Evolutionary conservation across 352 stramenopile species (phyloP).

Genomic region (Phytophthora macrochlamydospora): DNA sequence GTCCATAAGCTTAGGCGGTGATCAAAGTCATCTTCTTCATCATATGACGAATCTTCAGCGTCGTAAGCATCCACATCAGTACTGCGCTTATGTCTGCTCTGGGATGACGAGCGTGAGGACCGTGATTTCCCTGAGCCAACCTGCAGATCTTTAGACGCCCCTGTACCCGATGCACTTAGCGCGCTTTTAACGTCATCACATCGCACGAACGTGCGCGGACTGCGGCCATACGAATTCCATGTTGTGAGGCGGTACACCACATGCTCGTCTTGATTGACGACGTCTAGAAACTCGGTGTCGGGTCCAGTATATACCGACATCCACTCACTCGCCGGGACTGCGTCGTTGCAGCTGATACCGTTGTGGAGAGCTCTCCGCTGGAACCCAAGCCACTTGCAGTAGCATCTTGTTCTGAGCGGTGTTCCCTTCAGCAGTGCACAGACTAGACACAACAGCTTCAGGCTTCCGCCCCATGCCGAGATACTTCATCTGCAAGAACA

Average conservation of each 20-base stretch:
- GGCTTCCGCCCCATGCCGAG: conserved; percentile 78
- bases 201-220: conserved; percentile 58
- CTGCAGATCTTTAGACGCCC: conserved; percentile 10
- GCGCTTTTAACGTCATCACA: conserved; percentile 38
- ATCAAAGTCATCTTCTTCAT: conserved; percentile 17
- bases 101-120: conserved; percentile 31
- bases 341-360: conserved; percentile 78
- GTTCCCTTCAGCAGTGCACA: conserved; percentile 37
- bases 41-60: background rate
- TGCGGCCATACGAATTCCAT: conserved; percentile 86
- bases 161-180: conserved; percentile 13
- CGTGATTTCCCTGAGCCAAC: conserved; percentile 27
- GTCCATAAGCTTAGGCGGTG: conserved; percentile 37
- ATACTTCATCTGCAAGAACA: conserved; percentile 88
- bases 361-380: conserved; percentile 49
- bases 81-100: conserved; percentile 20
- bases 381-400: conserved; percentile 64
- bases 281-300: conserved; percentile 76
- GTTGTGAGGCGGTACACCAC: conserved; percentile 79
- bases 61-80: conserved; percentile 13
- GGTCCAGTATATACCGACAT: conserved; percentile 60
- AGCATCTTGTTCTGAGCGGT: conserved; percentile 40
- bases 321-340: conserved; percentile 66
- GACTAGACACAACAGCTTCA: conserved; percentile 40
- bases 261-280: conserved; percentile 55